Base-by-base conservation (phyloP, 2,329 filamentous ascomycete species). In the Epichloe uncinata region DNA sequence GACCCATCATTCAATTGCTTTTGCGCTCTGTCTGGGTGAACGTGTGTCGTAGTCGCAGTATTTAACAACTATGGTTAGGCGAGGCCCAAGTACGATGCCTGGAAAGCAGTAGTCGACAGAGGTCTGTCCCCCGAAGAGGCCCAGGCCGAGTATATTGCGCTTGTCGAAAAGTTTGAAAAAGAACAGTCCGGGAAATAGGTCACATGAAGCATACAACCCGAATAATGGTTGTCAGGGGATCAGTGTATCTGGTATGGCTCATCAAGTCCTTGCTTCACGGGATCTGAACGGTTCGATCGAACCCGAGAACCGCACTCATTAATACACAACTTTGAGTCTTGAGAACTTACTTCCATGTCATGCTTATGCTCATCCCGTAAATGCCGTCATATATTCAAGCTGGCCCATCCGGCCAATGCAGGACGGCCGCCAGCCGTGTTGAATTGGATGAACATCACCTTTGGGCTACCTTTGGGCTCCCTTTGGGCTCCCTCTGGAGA, bases 101-200 rank as follows among this genome's bases (percentile, higher is more conserved):
- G 35, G 35, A 50, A 46, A 18, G 76, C 81, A 63, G 61, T 81
- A 54, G 77, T 79, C 61, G 78, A 89, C 54, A 75, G 81, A 53
- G 78, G 75, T 47, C 64, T 81, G 57, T 78, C 75, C 53, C 62
- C 77, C 54, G 75, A 83, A 55, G 67, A 81, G 56, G 89, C 89
- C 18, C 84, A 94, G 77, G 74, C 79, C 65, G 72, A 77, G 63
- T 96, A 95, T 70, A 77, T 94, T 60, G 73, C 74, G 58, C 71
- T 84, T 54, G 80, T 93, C 56, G 81, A 88, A 68, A 66, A 73
- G 61, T 69, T 94, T 62, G 44, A 46, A 18, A 88, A 93, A 60
- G 54, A 78, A 7, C 34, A 46, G n/a, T 15, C 44, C 6, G n/a
- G 8, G 8, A 30, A 30, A 9, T 30, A 30, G 26, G 26, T 4